phyloP scores from a whole-genome alignment of 2,329 filamentous ascomycete genomes.

The Colletotrichum liaoningense region DNA sequence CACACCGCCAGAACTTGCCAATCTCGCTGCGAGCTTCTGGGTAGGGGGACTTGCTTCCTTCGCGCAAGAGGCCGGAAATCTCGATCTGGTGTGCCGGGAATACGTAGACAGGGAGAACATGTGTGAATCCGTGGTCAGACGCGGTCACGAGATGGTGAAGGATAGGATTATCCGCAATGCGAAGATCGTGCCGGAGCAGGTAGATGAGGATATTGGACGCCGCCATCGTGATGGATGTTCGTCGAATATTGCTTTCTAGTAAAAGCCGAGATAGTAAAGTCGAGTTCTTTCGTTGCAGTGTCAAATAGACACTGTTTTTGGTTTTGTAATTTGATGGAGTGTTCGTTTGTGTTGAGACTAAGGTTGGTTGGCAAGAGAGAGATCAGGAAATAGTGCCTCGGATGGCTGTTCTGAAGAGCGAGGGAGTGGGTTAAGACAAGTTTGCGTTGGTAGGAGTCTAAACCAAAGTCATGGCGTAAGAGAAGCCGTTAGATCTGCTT shows the following conservation, averaged over 20 bases:
- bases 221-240: conserved; percentile 41
- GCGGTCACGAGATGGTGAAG: conserved; percentile 67
- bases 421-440: conserved; percentile 7
- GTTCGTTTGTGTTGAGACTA: background rate
- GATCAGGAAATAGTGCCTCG: no score
- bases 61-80: conserved; percentile 76
- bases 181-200: conserved; percentile 77
- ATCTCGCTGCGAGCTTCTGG: conserved; percentile 74
- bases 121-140: conserved; percentile 68
- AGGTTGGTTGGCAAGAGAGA: no score
- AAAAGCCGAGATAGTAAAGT: background rate
- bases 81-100: conserved; percentile 79
- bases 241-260: background rate
- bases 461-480: conserved; percentile 32
- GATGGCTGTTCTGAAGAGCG: background rate
- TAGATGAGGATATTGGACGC: conserved; percentile 72
- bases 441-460: conserved; percentile 3
- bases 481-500: conserved; percentile 34
- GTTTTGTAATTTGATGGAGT: background rate
- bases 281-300: background rate
- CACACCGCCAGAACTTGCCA: conserved; percentile 78
- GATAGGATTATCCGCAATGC: conserved; percentile 80
- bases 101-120: conserved; percentile 78
- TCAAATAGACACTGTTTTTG: background rate
- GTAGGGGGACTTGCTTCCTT: conserved; percentile 70